Evolutionary conservation across 2,329 filamentous ascomycete species (phyloP), one percentile per base, ranked within the genome.

Genomic region (Xylariaceae sp.): DNA sequence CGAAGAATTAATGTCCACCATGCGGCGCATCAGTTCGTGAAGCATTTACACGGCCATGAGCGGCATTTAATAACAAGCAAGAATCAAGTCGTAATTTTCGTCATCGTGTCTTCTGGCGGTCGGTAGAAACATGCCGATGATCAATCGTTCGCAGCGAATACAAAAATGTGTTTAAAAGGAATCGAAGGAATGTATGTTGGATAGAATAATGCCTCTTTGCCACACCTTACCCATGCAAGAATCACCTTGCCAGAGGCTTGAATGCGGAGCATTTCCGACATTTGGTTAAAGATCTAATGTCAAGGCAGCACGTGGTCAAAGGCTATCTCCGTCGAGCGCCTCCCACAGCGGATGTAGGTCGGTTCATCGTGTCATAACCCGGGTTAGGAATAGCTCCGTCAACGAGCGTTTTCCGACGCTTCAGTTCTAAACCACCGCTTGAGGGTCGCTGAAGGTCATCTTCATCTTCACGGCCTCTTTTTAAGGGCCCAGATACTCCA

Each of bases 351-450:
- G 79, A 73, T 29, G 77, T 71, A 47, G 78, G 71, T 58, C 79
- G 77, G 59, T 70, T 78, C 67, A 81, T 73, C 15, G 75, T 63
- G 42, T 83, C 79, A 63, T 81, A 83, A 15, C 69, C 71, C 18
- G 80, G 73, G 18, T 75, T 70, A 20, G 80, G 73, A n/a, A 81
- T 76, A 2, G 77, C 74, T 9, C 79, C 75, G 63, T 90, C 86
- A 58, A 84, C 81, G 61, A 89, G 79, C 0, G 89, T 92, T 78
- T 92, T 93, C 59, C 90, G 86, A 62, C 91, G 85, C 76, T 95
- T 95, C 54, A 88, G 72, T 18, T 88, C 82, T 58, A 85, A 75
- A 37, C 86, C 83, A 37, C 81, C 81, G 66, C 81, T 86, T 32
- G 83, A 80, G 18, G 87, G 82, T 10, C 88, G 85, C 44, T 80